Percentiles rank a stretch among this genome's conserved stretches.
These are phyloP conservation scores for Triticum timopheevii DNA, from an alignment of 176 grass and related monocot genomes.

Conservation along the genomic window DNA sequence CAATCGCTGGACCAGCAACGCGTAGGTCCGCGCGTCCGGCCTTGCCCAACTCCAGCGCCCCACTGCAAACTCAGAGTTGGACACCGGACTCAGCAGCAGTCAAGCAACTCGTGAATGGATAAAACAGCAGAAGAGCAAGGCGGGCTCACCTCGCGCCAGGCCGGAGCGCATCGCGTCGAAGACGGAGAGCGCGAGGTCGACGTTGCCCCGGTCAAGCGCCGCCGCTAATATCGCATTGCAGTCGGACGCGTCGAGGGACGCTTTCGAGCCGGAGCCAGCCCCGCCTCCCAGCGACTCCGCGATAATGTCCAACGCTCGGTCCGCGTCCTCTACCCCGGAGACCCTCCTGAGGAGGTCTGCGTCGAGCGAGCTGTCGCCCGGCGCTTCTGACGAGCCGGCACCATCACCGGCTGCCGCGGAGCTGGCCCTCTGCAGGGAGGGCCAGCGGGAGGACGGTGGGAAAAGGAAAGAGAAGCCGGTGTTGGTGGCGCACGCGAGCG, in stretches of 20 bases:
- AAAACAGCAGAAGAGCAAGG: not conserved
- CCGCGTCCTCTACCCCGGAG: constrained; percentile 46
- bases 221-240: constrained; percentile 60
- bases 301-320: constrained; percentile 53
- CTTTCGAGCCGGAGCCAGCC: not conserved
- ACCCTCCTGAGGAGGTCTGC: constrained; percentile 44
- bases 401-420: constrained; percentile 32
- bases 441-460: not conserved
- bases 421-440: constrained; percentile 27
- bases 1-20: constrained; percentile 58
- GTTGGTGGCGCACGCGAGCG: not conserved
- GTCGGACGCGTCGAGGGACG: constrained; percentile 39
- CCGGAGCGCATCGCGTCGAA: constrained; percentile 65
- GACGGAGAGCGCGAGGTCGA: constrained; percentile 64
- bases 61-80: constrained; percentile 20
- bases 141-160: constrained; percentile 42
- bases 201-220: constrained; percentile 64
- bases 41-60: constrained; percentile 62
- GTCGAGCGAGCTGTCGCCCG: constrained; percentile 24
- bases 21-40: constrained; percentile 67
- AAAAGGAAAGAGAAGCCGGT: constrained; percentile 10
- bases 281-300: constrained; percentile 32
- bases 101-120: not conserved
- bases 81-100: constrained; percentile 29
- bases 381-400: constrained; percentile 23